Conservation (phyloP, 2,329 filamentous ascomycete species). For the Monosporascus sp. region DNA sequence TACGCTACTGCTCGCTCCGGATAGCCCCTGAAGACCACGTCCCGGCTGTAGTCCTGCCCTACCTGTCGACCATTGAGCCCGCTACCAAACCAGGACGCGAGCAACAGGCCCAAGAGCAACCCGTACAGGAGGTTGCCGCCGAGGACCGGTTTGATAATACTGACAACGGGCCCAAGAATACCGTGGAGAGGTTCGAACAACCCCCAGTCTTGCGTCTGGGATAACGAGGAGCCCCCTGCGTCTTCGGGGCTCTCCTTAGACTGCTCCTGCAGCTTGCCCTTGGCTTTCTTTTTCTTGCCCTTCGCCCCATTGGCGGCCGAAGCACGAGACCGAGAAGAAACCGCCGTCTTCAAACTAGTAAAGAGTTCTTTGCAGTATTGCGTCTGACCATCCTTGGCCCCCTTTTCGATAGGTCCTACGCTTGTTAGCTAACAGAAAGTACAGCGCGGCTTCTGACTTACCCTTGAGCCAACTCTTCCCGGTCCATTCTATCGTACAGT, state of each 20-base stretch:
- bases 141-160: conserved; percentile 65
- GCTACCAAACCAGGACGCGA: conserved; percentile 69
- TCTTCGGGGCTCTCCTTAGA: conserved; percentile 34
- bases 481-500: conserved; percentile 89
- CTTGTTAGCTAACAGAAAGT: conserved; percentile 22
- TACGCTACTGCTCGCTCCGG: conserved; percentile 75
- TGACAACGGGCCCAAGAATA: conserved; percentile 62
- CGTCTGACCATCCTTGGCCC: conserved; percentile 82
- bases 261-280: conserved; percentile 42
- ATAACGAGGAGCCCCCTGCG: conserved; percentile 33
- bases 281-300: conserved; percentile 57
- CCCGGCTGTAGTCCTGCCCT: conserved; percentile 31
- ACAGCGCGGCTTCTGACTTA: conserved; percentile 33
- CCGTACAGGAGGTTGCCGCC: conserved; percentile 73
- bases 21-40: conserved; percentile 34
- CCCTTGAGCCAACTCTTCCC: conserved; percentile 98
- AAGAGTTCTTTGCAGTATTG: conserved; percentile 78
- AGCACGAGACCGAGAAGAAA: conserved; percentile 58
- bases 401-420: conserved; percentile 89
- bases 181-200: conserved; percentile 71
- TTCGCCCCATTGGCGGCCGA: conserved; percentile 44
- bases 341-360: conserved; percentile 64
- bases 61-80: conserved; percentile 39
- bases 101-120: conserved; percentile 65
- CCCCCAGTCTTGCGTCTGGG: conserved; percentile 60